Conservation (phyloP, 164 flowering plant genomes). For the Santalum album region DNA sequence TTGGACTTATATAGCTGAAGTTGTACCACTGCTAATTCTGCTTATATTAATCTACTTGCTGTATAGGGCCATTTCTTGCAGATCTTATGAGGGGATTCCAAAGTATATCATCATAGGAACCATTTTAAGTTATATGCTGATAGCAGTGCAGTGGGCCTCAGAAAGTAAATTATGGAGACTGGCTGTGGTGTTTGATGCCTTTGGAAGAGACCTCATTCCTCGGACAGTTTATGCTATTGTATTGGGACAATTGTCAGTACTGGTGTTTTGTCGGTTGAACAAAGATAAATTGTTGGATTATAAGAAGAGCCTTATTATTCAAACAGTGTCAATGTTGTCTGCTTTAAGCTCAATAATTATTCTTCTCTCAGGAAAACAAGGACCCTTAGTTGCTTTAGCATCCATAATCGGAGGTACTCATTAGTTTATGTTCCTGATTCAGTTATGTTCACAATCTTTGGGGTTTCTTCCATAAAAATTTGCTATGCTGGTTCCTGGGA, state of each 20-base stretch:
- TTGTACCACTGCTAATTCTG: slow-evolving; percentile 46
- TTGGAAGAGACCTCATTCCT: slow-evolving; percentile 46
- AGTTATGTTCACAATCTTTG: neutral
- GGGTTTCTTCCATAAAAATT: neutral
- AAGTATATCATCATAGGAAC: slow-evolving; percentile 34
- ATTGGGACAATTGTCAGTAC: slow-evolving; percentile 33
- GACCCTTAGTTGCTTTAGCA: slow-evolving; percentile 56
- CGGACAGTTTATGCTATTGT: slow-evolving; percentile 54
- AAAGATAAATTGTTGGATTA: slow-evolving; percentile 15
- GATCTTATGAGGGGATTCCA: slow-evolving; percentile 18
- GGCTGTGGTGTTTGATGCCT: slow-evolving; percentile 18
- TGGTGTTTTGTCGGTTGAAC: slow-evolving; percentile 23
- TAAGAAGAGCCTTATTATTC: slow-evolving; percentile 21
- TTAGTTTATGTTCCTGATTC: neutral
- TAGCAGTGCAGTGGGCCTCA: slow-evolving; percentile 52
- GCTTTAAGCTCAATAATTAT: slow-evolving; percentile 71
- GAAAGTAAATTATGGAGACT: slow-evolving; percentile 43
- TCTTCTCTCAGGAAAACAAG: slow-evolving; percentile 77
- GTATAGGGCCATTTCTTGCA: slow-evolving; percentile 22
- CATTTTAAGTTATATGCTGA: slow-evolving; percentile 48
- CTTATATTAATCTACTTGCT: slow-evolving; percentile 38
- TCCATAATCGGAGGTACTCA: slow-evolving; percentile 58
- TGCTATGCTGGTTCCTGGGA: neutral
- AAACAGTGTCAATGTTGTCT: slow-evolving; percentile 54
- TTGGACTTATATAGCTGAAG: slow-evolving; percentile 34